These are phyloP conservation scores for Fusarium avenaceum DNA, from an alignment of 2,329 filamentous ascomycete species.

Conservation along the genomic window DNA sequence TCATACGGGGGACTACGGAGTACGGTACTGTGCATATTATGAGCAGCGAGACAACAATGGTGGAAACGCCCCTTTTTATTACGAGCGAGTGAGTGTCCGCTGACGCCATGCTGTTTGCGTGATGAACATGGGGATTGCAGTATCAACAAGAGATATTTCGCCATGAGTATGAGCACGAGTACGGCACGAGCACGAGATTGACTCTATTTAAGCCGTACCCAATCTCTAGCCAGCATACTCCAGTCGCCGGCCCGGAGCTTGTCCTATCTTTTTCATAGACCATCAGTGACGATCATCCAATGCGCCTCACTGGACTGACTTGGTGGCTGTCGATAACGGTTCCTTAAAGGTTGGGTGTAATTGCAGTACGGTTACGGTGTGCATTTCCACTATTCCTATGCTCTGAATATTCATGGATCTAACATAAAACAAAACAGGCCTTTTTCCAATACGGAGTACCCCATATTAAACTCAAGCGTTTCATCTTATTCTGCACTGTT, in stretches of 20 bases:
- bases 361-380: too few species aligned
- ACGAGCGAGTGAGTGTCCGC: constrained; percentile 35
- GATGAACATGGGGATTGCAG: not conserved
- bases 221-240: not conserved
- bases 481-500: constrained; percentile 9
- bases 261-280: constrained; percentile 22
- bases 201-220: constrained; percentile 1
- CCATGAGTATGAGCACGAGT: constrained; percentile 27
- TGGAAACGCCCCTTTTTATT: constrained; percentile 21
- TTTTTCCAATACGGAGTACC: not conserved
- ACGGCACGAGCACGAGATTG: constrained; percentile 14
- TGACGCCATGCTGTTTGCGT: constrained; percentile 41
- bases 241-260: constrained; percentile 21
- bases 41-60: not conserved
- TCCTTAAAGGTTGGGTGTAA: not conserved
- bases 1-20: constrained; percentile 5
- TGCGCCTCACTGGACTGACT: constrained; percentile 20
- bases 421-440: not conserved
- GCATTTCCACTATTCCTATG: not conserved
- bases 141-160: constrained; percentile 34
- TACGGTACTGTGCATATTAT: constrained; percentile 1
- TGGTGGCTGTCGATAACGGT: not conserved
- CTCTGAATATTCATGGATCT: not conserved
- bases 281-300: constrained; percentile 29
- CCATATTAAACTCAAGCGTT: not conserved